Evolutionary conservation across 345 rosid species (phyloP).

Genomic region (Erodium maritimum): DNA sequence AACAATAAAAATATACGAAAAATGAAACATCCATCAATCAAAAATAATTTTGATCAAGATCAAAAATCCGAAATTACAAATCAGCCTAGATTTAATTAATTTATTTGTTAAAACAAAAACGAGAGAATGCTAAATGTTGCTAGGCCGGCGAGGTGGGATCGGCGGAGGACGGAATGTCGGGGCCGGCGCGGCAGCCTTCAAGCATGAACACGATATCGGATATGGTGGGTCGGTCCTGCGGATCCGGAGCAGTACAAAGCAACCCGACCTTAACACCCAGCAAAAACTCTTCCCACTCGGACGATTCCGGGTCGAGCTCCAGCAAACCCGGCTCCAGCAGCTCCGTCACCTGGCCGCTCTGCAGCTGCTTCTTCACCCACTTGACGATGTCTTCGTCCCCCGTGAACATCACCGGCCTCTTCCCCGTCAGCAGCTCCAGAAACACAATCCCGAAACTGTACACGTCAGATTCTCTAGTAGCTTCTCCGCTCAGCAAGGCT

Average conservation of each 20-base stretch:
- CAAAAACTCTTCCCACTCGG: conserved; percentile 97
- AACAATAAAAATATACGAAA: too few species aligned
- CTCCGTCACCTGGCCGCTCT: conserved; percentile 74
- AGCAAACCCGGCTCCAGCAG: conserved; percentile 82
- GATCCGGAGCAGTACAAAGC: conserved; percentile 80
- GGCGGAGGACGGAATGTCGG: conserved; percentile 71
- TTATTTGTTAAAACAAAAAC: too few species aligned
- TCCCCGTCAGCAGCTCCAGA: conserved; percentile 77
- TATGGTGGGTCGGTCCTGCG: conserved; percentile 77
- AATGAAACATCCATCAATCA: too few species aligned
- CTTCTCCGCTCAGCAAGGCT: conserved; percentile 46
- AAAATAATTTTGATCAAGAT: too few species aligned
- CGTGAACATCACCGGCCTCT: conserved; percentile 84
- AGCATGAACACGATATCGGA: conserved; percentile 93
- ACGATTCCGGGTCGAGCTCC: conserved; percentile 86
- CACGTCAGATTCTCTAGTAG: conserved; percentile 63
- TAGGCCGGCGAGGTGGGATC: conserved; percentile 50
- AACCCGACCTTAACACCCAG: conserved; percentile 91
- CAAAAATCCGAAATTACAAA: too few species aligned
- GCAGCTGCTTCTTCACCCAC: conserved; percentile 94
- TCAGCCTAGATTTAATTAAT: too few species aligned
- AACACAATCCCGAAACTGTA: conserved; percentile 94
- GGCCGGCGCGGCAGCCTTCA: conserved; percentile 92
- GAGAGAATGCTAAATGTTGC: too few species aligned
- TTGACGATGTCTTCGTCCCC: conserved; percentile 93